These are phyloP conservation scores for Fusarium tupiense DNA, from an alignment of 2,329 filamentous ascomycete genomes.

Conservation along the genomic window DNA sequence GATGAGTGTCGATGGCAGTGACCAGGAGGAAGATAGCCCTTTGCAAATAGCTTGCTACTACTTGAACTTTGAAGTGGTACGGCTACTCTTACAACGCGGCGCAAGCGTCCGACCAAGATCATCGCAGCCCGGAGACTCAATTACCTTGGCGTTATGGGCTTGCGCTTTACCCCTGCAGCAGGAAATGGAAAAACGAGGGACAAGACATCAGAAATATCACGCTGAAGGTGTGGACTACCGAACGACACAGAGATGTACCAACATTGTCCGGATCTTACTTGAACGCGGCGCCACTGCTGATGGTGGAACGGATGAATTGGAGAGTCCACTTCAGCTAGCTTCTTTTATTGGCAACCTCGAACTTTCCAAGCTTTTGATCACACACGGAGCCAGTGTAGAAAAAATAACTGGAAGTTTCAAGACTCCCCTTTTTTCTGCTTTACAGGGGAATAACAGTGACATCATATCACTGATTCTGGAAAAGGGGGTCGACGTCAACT, in stretches of 20 bases:
- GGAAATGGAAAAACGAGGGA: neutral
- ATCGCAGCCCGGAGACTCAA: neutral
- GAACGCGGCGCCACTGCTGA: neutral
- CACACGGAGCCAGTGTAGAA: neutral
- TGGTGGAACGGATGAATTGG: neutral
- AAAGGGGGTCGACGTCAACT: neutral
- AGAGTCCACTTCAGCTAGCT: constrained; percentile 4
- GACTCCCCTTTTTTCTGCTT: neutral
- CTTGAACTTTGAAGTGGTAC: neutral
- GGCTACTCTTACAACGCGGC: neutral
- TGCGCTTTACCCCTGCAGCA: neutral
- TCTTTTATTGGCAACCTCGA: constrained; percentile 1
- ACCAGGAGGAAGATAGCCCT: neutral
- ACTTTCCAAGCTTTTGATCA: neutral
- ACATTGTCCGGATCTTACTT: neutral
- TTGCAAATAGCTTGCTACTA: neutral
- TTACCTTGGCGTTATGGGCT: neutral
- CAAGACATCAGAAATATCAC: neutral
- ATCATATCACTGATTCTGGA: neutral
- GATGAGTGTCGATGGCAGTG: neutral
- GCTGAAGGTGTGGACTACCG: neutral
- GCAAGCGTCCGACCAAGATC: neutral
- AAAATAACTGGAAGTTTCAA: neutral
- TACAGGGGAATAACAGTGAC: neutral
- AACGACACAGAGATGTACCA: neutral